Percentiles rank a stretch among this genome's conserved stretches.
phyloP scores from a whole-genome alignment of 2,329 filamentous ascomycete species.

The Setomelanomma holmii region DNA sequence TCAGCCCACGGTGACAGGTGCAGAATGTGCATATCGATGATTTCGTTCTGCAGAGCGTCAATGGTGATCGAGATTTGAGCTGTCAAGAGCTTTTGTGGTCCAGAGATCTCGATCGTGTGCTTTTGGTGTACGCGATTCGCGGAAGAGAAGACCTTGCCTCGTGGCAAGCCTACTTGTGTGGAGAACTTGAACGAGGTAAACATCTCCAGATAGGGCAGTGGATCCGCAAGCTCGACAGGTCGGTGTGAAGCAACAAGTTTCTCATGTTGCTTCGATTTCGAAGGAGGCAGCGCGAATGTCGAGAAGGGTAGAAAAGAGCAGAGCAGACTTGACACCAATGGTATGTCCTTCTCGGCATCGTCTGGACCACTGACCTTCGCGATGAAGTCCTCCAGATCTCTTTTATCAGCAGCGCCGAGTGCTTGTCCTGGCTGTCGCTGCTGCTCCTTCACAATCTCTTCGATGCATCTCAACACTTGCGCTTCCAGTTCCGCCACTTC shows the following conservation, averaged over 20 bases:
- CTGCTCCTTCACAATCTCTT: slow-evolving; percentile 37
- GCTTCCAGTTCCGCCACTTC: slow-evolving; percentile 40
- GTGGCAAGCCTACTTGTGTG: slow-evolving; percentile 55
- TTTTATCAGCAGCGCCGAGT: slow-evolving; percentile 26
- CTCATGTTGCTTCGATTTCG: slow-evolving; percentile 33
- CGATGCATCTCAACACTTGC: slow-evolving; percentile 37
- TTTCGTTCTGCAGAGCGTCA: slow-evolving; percentile 49
- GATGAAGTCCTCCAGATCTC: slow-evolving; percentile 28
- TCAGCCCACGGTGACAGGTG: slow-evolving; percentile 65
- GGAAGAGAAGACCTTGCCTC: slow-evolving; percentile 12
- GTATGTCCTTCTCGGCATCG: slow-evolving; percentile 24
- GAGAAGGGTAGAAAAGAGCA: slow-evolving; percentile 52
- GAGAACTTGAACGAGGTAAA: slow-evolving; percentile 73
- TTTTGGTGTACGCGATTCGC: slow-evolving; percentile 29
- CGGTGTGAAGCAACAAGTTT: slow-evolving; percentile 67
- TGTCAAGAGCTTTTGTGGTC: slow-evolving; percentile 63
- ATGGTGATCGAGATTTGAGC: slow-evolving; percentile 66
- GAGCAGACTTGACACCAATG: slow-evolving; percentile 42
- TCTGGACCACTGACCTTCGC: slow-evolving; percentile 24
- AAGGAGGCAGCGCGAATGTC: slow-evolving; percentile 25
- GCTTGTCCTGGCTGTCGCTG: slow-evolving; percentile 18
- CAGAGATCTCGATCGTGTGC: slow-evolving; percentile 63
- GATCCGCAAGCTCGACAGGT: slow-evolving; percentile 67
- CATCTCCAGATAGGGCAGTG: slow-evolving; percentile 72
- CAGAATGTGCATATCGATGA: slow-evolving; percentile 62